Conservation (phyloP, 208 protist genomes). For the Crithidia fasciculata region DNA sequence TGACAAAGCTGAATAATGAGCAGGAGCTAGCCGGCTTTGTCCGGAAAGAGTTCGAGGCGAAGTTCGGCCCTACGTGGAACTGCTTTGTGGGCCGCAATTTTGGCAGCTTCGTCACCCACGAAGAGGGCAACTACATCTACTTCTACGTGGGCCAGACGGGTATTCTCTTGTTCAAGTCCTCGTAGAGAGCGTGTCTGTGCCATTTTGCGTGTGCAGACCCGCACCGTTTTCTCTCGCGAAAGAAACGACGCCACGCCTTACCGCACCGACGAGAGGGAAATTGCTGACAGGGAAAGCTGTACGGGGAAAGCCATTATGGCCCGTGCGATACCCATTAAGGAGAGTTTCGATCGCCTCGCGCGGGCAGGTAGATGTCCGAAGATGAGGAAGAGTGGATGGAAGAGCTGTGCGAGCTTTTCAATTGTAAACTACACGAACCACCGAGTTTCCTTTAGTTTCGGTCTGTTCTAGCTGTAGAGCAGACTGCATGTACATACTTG, state of each 20-base stretch:
- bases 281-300: too few species aligned
- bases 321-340: too few species aligned
- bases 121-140: constrained; percentile 99
- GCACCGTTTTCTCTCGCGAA: background rate
- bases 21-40: constrained; percentile 99
- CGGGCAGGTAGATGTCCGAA: too few species aligned
- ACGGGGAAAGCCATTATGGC: too few species aligned
- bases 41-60: constrained; percentile 99
- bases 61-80: constrained; percentile 99
- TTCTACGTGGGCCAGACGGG: constrained; percentile 99
- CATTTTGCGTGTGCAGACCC: background rate
- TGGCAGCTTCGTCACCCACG: constrained; percentile 99
- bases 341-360: too few species aligned
- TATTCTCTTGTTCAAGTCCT: constrained; percentile 97
- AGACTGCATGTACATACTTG: constrained; percentile 3
- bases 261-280: too few species aligned
- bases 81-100: constrained; percentile 99
- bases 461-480: background rate
- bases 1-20: constrained; percentile 98
- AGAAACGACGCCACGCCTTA: background rate
- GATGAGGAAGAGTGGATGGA: too few species aligned
- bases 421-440: background rate
- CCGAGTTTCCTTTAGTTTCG: background rate
- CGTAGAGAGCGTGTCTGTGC: constrained; percentile 29
- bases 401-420: background rate